Evolutionary conservation across 495 filamentous ascomycete genomes (phyloP), one percentile per base, ranked within the genome.

Genomic region (Annulohypoxylon bovei): DNA sequence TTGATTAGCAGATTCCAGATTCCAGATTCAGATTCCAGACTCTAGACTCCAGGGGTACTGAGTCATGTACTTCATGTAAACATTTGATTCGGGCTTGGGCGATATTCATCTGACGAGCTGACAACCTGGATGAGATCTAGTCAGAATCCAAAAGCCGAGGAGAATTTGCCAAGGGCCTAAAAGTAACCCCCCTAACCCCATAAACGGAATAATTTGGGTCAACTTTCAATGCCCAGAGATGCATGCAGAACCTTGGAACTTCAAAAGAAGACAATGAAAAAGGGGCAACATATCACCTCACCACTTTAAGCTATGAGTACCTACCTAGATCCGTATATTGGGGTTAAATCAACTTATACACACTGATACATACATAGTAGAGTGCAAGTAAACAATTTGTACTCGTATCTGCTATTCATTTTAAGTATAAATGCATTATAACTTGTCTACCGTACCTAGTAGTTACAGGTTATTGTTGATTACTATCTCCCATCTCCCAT

Each of bases 131-230:
- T 14, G 20, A 25, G 20, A 28, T 33, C 47, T 52, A 62, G 47
- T 30, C 59, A 62, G 53, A 61, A 50, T 61, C 42, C 25, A 65
- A 65, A 46, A 65, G 49, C 47, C 60, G 40, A 61, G 11, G 11
- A 28, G 32, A 61, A 49, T 60, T 47, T 47, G 56, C 56, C 56
- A 58, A 58, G 40, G 40, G 28, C 39, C 39, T 42, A 42, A 42
- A 42, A 42, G 39, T 18, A 20, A 42, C 1, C 37, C 44, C 18
- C 44, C 44, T 16, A 23, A 22, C 6, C 39, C 39, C n/a, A n/a
- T 42, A 16, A 20, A 42, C n/a, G n/a, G 39, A 42, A 42, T 18
- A 42, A 42, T 42, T 42, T 42, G 39, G 39, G n/a, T 42, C 39
- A 42, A 42, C 39, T 42, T 37, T 46, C n/a, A 53, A 37, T 49